These are phyloP conservation scores for Paxillus ammoniavirescens DNA, from an alignment of 768 basidiomycete genomes.

Conservation along the genomic window DNA sequence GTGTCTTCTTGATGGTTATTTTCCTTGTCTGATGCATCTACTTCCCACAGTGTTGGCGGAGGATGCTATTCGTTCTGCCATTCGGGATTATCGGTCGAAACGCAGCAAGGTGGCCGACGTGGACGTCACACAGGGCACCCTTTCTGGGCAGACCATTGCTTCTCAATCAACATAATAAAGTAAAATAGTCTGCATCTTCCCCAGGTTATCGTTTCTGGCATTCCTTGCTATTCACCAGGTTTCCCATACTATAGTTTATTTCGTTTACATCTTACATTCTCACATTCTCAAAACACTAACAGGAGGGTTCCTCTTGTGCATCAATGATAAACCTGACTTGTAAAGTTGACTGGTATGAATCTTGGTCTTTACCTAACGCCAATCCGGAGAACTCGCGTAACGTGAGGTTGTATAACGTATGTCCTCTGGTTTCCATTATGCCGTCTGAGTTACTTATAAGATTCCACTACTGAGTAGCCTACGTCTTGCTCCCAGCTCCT, in stretches of 20 bases:
- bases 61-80: constrained; percentile 98
- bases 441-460: not conserved
- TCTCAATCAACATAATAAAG: constrained; percentile 36
- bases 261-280: constrained; percentile 18
- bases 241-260: not conserved
- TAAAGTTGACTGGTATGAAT: no score
- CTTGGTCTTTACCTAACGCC: no score
- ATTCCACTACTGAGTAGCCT: not conserved
- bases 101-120: constrained; percentile 56
- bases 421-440: not conserved
- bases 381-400: no score
- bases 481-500: constrained; percentile 30
- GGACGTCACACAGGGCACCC: constrained; percentile 61
- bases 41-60: constrained; percentile 80
- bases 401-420: no score
- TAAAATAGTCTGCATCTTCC: not conserved
- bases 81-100: constrained; percentile 93
- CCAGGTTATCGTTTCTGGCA: not conserved
- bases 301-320: not conserved
- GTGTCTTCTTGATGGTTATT: constrained; percentile 28
- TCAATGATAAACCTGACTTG: constrained; percentile 3
- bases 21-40: constrained; percentile 23
- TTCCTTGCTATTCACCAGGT: not conserved
- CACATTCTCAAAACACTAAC: constrained; percentile 10
- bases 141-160: constrained; percentile 53